A percentile compares a stretch with the other conserved stretches of the same genome.
Conservation (phyloP, 305 asterid genomes). For the Fraxinus platypoda region DNA sequence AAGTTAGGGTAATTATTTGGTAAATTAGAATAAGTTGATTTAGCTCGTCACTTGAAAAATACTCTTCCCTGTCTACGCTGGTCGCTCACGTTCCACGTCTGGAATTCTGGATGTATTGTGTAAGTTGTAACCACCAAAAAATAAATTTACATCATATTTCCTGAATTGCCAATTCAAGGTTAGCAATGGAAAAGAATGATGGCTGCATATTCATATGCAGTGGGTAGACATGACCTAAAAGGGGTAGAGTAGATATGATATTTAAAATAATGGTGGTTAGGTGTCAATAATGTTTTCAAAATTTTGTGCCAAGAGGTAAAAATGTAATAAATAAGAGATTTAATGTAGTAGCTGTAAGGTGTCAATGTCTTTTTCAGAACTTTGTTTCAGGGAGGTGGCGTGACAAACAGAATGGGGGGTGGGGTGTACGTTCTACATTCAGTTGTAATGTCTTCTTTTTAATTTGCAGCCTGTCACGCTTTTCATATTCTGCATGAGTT, state of each 20-base stretch:
- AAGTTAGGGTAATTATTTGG: background rate
- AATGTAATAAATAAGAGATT: background rate
- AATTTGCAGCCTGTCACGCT: background rate
- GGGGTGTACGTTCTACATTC: background rate
- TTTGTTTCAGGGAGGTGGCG: background rate
- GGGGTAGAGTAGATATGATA: background rate
- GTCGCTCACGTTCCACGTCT: background rate
- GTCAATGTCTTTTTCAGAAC: background rate
- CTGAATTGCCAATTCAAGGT: background rate
- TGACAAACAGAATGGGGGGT: background rate
- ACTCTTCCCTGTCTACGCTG: background rate
- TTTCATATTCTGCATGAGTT: background rate
- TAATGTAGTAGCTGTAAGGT: background rate
- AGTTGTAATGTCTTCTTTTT: slow-evolving; percentile 7
- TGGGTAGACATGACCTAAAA: background rate
- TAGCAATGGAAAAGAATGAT: background rate
- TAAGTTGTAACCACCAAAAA: background rate
- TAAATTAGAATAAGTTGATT: background rate
- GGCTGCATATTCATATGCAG: background rate
- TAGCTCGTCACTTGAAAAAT: background rate
- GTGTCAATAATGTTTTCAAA: background rate
- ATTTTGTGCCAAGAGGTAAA: background rate
- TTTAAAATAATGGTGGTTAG: background rate
- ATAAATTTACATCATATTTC: background rate
- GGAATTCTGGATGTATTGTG: background rate